Conservation (phyloP, 495 filamentous ascomycete species). For the Penicillium arizonense region DNA sequence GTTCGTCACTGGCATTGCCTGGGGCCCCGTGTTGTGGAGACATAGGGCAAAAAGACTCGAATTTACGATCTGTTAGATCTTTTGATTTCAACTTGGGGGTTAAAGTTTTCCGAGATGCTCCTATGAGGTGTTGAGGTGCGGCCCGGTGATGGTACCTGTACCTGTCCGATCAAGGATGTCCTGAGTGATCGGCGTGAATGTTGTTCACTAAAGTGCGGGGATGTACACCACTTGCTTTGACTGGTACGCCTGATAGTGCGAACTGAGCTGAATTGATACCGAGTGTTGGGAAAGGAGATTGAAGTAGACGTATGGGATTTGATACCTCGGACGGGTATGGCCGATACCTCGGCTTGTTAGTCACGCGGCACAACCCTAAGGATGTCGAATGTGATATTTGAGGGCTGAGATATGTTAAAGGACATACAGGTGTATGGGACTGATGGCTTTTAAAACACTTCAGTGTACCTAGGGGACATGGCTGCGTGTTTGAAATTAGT, state of each 20-base stretch:
- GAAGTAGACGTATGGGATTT: not conserved
- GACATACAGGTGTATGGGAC: too few species aligned
- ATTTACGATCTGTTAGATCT: too few species aligned
- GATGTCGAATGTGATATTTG: not conserved
- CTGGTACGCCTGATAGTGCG: not conserved
- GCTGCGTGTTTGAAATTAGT: too few species aligned
- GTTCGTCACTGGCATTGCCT: constrained; percentile 6
- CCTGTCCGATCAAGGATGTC: not conserved
- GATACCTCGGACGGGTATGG: constrained; percentile 7
- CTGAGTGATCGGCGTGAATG: not conserved
- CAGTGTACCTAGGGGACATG: too few species aligned
- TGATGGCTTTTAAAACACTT: too few species aligned
- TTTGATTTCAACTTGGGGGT: not conserved
- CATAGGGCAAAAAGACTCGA: not conserved
- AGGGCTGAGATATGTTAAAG: too few species aligned
- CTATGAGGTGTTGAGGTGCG: not conserved
- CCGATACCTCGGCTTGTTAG: constrained; percentile 4
- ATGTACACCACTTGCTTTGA: not conserved
- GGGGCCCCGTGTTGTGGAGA: constrained; percentile 6
- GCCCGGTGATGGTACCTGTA: not conserved
- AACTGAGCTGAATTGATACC: too few species aligned
- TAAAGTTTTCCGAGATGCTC: not conserved
- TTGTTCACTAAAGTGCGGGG: not conserved
- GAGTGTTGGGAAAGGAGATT: not conserved
- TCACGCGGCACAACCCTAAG: not conserved